Conservation (phyloP, 768 basidiomycete genomes). For the Lyophyllum shimeji region DNA sequence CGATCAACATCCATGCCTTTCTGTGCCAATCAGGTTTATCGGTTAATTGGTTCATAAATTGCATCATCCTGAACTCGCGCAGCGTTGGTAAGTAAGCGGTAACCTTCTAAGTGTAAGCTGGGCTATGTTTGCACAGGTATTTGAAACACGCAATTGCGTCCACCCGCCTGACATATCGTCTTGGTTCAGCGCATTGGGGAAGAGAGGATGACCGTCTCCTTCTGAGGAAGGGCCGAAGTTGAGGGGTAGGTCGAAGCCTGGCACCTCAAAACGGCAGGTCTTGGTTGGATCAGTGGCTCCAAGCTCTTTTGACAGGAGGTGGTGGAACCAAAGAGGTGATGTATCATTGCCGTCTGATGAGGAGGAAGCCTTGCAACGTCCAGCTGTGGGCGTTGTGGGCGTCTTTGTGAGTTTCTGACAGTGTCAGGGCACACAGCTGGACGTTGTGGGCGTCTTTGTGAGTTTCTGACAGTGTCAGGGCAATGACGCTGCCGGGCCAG, state of each 20-base stretch:
- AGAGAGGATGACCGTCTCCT: background rate
- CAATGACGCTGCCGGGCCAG: too few species aligned
- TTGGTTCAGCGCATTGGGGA: slow-evolving; percentile 8
- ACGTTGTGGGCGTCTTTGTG: too few species aligned
- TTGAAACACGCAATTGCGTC: background rate
- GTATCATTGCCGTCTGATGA: too few species aligned
- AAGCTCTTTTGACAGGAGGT: background rate
- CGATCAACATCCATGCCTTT: slow-evolving; percentile 5
- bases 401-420: too few species aligned
- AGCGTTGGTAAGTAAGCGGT: slow-evolving; percentile 14
- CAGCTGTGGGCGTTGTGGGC: too few species aligned
- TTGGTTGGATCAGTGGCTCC: too few species aligned
- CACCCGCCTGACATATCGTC: background rate
- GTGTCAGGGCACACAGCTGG: too few species aligned
- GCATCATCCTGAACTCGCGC: slow-evolving; percentile 19
- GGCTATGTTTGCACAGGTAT: background rate
- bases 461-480: too few species aligned
- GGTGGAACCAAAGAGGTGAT: too few species aligned
- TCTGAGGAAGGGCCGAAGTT: slow-evolving; percentile 3
- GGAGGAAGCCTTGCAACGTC: too few species aligned
- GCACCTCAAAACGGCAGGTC: slow-evolving; percentile 3
- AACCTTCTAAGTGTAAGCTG: slow-evolving; percentile 1
- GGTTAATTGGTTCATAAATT: slow-evolving; percentile 26
- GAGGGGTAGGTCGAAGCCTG: slow-evolving; percentile 12
- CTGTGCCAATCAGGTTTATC: slow-evolving; percentile 26